These are phyloP conservation scores for Podila verticillata DNA, from an alignment of 192 early-diverging fungal genomes.

Conservation along the genomic window DNA sequence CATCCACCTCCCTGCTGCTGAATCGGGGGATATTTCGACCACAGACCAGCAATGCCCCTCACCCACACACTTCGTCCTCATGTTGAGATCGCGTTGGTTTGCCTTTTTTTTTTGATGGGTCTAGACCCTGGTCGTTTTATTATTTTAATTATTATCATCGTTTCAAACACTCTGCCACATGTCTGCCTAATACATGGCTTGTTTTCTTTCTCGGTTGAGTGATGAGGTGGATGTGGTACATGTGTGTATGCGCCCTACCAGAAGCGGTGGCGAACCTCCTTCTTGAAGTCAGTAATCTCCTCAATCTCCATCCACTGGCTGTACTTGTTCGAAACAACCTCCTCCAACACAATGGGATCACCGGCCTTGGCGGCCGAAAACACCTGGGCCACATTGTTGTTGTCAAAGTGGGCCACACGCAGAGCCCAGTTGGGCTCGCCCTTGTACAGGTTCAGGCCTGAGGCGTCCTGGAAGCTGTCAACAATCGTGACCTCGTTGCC, in stretches of 20 bases:
- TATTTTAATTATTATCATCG: too few relatives aligned
- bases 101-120: too few relatives aligned
- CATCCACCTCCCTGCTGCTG: too few relatives aligned
- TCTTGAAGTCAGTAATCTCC: neutral
- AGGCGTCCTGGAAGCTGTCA: neutral
- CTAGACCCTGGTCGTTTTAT: too few relatives aligned
- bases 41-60: too few relatives aligned
- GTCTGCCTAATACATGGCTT: too few relatives aligned
- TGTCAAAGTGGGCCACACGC: slow-evolving; percentile 5
- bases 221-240: too few relatives aligned
- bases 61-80: too few relatives aligned
- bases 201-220: too few relatives aligned
- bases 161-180: too few relatives aligned
- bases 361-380: neutral
- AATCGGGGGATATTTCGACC: too few relatives aligned
- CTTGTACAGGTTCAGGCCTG: neutral
- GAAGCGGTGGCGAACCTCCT: neutral
- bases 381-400: neutral
- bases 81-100: too few relatives aligned
- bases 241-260: neutral
- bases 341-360: slow-evolving; percentile 3
- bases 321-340: neutral
- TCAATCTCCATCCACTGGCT: slow-evolving; percentile 5
- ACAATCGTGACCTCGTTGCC: neutral
- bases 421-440: slow-evolving; percentile 12